Base-by-base conservation (phyloP, 164 flowering plant genomes). In the Litsea cubeba region DNA sequence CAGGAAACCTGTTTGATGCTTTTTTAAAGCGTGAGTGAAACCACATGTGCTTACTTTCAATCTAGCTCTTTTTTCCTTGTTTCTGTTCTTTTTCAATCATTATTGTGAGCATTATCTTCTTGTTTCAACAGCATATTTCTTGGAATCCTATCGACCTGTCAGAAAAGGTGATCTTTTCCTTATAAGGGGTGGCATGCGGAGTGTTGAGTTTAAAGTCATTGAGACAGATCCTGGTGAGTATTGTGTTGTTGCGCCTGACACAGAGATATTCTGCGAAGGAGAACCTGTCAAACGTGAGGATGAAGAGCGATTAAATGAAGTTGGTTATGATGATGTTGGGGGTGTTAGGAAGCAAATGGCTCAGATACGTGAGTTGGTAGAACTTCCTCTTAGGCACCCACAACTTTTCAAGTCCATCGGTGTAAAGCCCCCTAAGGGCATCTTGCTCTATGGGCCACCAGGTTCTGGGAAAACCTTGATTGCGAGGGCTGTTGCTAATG, bases 341-440 rank as follows among this genome's bases (percentile, higher is more conserved):
- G 93, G 91, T 71, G 88, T 88, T 26, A 81, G 93, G 62, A 89
- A 86, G 79, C 93, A 89, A 68, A 88, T 89, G 93, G 88, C 93
- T 76, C 91, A 89, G 79, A 89, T 89, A 28, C 90, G 91, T 68
- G 93, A 89, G 81, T 81, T 87, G 65, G 91, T 89, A 2, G 91
- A 89, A 72, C 90, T 89, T 75, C 91, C 93, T 65, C 78, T 89
- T 23, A 87, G 93, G 32, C 93, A 89, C 71, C 93, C 93, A 12
- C 90, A 89, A 57, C 85, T 89, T 7, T 89, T 87, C 78, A 89
- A 86, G 71, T 81, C 87, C 22, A 86, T 89, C 70, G 83, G 83
- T 66, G 83, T 81, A 22, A 81, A 81, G 58, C 83, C 83, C 12
- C 83, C 83, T 1, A 81, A 81, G 65, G 81, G 81, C 15, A 81